Conservation (phyloP, 1,139 yeast species). For the Lodderomyces margitis region DNA sequence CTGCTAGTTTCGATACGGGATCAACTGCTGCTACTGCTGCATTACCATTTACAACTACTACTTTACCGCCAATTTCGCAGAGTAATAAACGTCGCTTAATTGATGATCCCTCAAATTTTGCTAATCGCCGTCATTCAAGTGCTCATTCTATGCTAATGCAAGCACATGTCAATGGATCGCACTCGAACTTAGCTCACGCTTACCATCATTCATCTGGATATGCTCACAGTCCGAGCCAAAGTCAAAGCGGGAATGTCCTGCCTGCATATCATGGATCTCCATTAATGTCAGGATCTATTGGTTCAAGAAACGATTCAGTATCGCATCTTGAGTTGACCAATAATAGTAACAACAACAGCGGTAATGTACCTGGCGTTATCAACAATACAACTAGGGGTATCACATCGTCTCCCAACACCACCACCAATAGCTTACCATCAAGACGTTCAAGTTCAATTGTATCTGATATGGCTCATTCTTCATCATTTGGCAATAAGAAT, state of each 20-base stretch:
- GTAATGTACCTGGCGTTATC: background rate
- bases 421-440: constrained; percentile 24
- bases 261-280: constrained; percentile 33
- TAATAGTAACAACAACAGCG: constrained; percentile 16
- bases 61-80: constrained; percentile 23
- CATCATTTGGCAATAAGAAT: constrained; percentile 22
- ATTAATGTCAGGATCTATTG: constrained; percentile 26
- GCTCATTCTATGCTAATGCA: constrained; percentile 22
- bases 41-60: constrained; percentile 7
- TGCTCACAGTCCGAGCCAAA: background rate
- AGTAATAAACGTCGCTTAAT: constrained; percentile 27
- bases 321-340: constrained; percentile 33
- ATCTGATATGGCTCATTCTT: constrained; percentile 38
- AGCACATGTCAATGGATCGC: constrained; percentile 18
- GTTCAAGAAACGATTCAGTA: constrained; percentile 38
- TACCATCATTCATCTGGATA: constrained; percentile 4
- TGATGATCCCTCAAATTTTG: constrained; percentile 23
- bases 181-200: constrained; percentile 19
- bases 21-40: constrained; percentile 6
- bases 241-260: constrained; percentile 21
- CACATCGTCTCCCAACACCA: constrained; percentile 12
- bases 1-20: constrained; percentile 36
- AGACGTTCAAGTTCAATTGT: constrained; percentile 39
- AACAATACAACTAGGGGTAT: background rate
- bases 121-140: constrained; percentile 27